phyloP scores from a whole-genome alignment of 2,329 filamentous ascomycete genomes.

The Ramularia endophylla region DNA sequence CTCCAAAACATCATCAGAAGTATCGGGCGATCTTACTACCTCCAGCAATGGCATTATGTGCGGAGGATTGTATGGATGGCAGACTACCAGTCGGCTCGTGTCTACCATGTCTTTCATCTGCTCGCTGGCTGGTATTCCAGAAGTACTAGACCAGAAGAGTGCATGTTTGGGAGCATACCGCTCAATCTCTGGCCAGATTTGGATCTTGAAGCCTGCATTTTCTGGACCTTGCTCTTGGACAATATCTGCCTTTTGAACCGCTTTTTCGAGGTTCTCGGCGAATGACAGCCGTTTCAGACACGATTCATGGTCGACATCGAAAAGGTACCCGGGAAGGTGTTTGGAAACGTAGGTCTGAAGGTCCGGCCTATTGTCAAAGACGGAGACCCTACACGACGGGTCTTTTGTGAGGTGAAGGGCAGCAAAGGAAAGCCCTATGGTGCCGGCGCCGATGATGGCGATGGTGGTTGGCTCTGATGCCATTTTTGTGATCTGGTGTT shows the following conservation, averaged over 20 bases:
- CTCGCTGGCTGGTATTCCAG: conserved; percentile 50
- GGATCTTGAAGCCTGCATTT: conserved; percentile 45
- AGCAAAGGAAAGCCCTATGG: conserved; percentile 52
- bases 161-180: conserved; percentile 38
- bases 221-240: conserved; percentile 58
- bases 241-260: conserved; percentile 44
- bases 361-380: conserved; percentile 48
- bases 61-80: conserved; percentile 58
- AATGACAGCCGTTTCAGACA: conserved; percentile 32
- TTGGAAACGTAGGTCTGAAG: conserved; percentile 39
- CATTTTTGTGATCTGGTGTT: conserved; percentile 4
- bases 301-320: conserved; percentile 20
- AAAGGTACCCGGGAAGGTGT: conserved; percentile 42
- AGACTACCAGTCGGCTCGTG: conserved; percentile 45
- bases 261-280: conserved; percentile 34
- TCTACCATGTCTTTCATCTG: conserved; percentile 42
- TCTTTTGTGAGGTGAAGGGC: conserved; percentile 47
- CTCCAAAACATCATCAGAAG: conserved; percentile 33
- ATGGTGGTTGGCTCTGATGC: conserved; percentile 22
- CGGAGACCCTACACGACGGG: conserved; percentile 36
- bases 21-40: conserved; percentile 47
- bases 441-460: conserved; percentile 41
- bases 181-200: conserved; percentile 49
- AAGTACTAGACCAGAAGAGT: conserved; percentile 54
- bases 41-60: conserved; percentile 58